Evolutionary conservation across 73 alveolate species (phyloP).

Genomic region (Paramecium tetraurelia): DNA sequence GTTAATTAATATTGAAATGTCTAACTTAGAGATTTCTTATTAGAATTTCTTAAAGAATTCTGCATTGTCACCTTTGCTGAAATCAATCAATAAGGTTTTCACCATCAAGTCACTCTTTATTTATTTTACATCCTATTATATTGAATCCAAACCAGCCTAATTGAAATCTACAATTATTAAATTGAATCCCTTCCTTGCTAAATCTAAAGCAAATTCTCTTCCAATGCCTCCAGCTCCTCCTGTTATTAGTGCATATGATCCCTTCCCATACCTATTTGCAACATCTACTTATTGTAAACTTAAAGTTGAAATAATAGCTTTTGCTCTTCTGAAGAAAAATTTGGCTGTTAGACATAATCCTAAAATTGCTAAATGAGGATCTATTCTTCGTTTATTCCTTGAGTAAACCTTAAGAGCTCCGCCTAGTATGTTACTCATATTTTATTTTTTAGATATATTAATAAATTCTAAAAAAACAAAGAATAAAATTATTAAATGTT

Average conservation of each 20-base stretch:
- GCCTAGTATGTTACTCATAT: background rate
- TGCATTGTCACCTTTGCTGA: background rate
- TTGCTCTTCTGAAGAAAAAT: background rate
- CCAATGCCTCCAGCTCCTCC: conserved; percentile 90
- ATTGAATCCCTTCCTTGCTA: conserved; percentile 75
- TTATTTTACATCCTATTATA: background rate
- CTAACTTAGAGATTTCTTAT: conserved; percentile 61
- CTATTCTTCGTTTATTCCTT: background rate
- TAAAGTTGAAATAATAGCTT: background rate
- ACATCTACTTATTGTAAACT: background rate
- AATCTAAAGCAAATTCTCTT: conserved; percentile 70
- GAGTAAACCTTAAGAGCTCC: background rate
- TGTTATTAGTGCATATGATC: conserved; percentile 74
- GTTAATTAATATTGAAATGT: conserved; percentile 77
- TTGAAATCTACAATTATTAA: conserved; percentile 66
- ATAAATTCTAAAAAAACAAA: background rate
- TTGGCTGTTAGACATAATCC: background rate
- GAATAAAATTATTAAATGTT: background rate
- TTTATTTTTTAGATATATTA: background rate
- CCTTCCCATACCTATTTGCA: conserved; percentile 69
- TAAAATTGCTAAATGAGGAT: background rate
- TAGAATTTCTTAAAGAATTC: conserved; percentile 27
- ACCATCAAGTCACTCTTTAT: background rate
- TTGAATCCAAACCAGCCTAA: background rate
- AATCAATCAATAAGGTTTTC: conserved; percentile 11